phyloP scores from a whole-genome alignment of 805 yeast genomes.

The Wickerhamiella kurtzmanii region DNA sequence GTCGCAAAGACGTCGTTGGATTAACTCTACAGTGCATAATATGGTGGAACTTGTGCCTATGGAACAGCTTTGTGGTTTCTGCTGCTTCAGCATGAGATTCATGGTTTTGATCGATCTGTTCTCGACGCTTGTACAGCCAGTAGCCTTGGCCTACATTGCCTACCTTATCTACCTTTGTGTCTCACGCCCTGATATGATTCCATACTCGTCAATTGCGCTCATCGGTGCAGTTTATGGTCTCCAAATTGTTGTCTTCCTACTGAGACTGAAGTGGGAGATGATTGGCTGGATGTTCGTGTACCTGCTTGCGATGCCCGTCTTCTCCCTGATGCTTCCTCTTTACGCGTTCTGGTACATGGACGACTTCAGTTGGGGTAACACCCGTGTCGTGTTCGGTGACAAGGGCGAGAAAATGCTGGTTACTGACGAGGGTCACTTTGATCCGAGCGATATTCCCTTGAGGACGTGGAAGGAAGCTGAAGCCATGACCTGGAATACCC shows the following conservation, averaged over 20 bases:
- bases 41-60: constrained; percentile 46
- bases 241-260: constrained; percentile 40
- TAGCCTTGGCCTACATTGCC: constrained; percentile 35
- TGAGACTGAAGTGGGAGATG: constrained; percentile 34
- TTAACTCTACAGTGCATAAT: constrained; percentile 52
- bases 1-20: constrained; percentile 58
- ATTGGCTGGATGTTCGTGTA: constrained; percentile 45
- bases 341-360: constrained; percentile 55
- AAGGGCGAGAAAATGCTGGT: constrained; percentile 37
- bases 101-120: constrained; percentile 43
- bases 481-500: constrained; percentile 32
- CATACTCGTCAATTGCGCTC: constrained; percentile 42
- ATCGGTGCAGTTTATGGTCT: constrained; percentile 44
- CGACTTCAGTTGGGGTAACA: constrained; percentile 57
- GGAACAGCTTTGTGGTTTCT: constrained; percentile 49
- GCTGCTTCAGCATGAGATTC: constrained; percentile 52
- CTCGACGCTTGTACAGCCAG: constrained; percentile 49
- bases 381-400: constrained; percentile 43
- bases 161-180: constrained; percentile 41
- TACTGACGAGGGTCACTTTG: constrained; percentile 39
- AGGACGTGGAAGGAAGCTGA: constrained; percentile 48
- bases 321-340: constrained; percentile 43
- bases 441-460: constrained; percentile 40
- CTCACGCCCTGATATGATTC: constrained; percentile 35
- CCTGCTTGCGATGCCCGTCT: constrained; percentile 43